phyloP scores from a whole-genome alignment of 2,329 filamentous ascomycete genomes.

The Pseudogymnoascus sp. region DNA sequence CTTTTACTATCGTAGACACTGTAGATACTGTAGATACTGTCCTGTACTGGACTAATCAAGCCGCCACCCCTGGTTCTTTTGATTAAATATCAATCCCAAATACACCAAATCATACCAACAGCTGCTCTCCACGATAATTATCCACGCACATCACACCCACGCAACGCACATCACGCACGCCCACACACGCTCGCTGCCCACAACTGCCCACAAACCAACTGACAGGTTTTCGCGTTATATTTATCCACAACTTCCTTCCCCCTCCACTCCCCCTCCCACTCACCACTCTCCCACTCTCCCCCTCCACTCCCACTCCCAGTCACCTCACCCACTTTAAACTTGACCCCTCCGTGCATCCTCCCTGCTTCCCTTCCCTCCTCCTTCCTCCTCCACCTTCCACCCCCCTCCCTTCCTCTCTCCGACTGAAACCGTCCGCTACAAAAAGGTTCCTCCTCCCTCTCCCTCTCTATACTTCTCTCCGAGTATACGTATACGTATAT shows the following conservation, averaged over 20 bases:
- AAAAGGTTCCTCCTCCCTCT: background rate
- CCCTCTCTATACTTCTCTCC: background rate
- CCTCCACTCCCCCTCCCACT: too few relatives aligned
- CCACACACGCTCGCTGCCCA: too few relatives aligned
- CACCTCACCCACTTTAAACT: background rate
- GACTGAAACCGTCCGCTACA: background rate
- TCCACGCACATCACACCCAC: background rate
- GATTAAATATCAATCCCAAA: background rate
- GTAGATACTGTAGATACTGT: background rate
- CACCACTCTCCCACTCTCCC: too few relatives aligned
- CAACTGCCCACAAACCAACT: background rate
- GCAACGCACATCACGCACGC: too few relatives aligned
- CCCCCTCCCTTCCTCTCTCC: background rate
- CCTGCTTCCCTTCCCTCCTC: background rate
- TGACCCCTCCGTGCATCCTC: constrained; percentile 3
- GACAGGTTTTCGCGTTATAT: background rate
- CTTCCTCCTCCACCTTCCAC: background rate
- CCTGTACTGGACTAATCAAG: background rate
- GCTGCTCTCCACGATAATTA: background rate
- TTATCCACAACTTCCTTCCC: background rate
- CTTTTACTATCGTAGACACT: background rate
- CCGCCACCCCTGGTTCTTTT: background rate
- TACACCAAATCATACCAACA: background rate
- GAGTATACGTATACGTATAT: too few relatives aligned
- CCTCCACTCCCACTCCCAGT: too few relatives aligned